Base-by-base conservation (phyloP, 2,329 filamentous ascomycete species). In the Rhinocladiella mackenziei region DNA sequence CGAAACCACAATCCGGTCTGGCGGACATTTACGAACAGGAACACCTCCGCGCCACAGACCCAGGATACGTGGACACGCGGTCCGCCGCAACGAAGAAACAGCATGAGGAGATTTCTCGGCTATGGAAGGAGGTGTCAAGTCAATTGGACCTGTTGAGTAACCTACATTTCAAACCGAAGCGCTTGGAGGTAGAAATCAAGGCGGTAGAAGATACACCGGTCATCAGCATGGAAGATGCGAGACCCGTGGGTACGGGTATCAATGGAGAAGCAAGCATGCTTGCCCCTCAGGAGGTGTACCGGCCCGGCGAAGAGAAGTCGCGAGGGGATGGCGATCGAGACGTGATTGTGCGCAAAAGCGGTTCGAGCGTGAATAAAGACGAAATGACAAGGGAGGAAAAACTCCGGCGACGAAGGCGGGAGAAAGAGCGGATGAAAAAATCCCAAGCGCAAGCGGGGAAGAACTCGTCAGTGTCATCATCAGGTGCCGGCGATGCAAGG, bases 11-110 rank as follows among this genome's bases (percentile, higher is more conserved):
- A 61, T 84, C 94, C 66, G 82, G 87, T 51, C 78, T 98, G 9
- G 91, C 89, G 0, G 89, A 96, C 58, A 75, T 95, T 38, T 98
- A 97, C 70, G 92, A 97, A 67, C 84, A 92, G 61, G 89, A 97
- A 56, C 87, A 95, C 65, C 72, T 91, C 51, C 83, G 86, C 61
- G 75, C 78, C 40, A 77, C 78, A 2, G 86, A 96, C 64, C 84
- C 88, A 2, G 83, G 78, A 25, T 94, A 88, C 61, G 77, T 92
- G 48, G 88, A 87, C 64, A 79, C 83, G 56, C 80, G 84, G 23
- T 86, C 94, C 59, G 87, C 92, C 66, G 91, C 89, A 66, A 69
- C 88, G 17, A 80, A 79, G 55, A 84, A 83, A 50, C 86, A 94
- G 59, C 88, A 96, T 66, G 76, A 78, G 46, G 89, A 95, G 62